Percentiles rank a stretch among this genome's conserved stretches.
phyloP scores from a whole-genome alignment of 2,329 filamentous ascomycete species.

The Cordyceps fumosorosea region DNA sequence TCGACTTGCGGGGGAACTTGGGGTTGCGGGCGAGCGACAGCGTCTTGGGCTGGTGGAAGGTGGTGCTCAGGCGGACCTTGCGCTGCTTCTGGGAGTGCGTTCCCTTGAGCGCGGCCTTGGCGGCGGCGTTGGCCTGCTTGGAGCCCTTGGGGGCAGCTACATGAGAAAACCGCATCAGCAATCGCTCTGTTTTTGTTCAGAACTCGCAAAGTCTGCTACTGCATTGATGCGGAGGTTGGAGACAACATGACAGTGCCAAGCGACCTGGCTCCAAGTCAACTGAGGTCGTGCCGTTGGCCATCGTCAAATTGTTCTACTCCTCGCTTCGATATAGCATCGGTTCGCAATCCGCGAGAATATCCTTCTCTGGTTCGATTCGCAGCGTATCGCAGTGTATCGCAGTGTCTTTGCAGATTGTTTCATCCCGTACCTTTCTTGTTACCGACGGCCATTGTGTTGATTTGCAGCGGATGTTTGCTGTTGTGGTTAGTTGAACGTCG shows the following conservation, averaged over 20 bases:
- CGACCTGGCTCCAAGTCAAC: not conserved
- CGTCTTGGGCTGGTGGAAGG: conserved; percentile 97
- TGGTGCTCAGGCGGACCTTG: conserved; percentile 88
- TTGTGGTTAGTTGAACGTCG: conserved; percentile 20
- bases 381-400: conserved; percentile 1
- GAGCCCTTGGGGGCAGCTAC: conserved; percentile 56
- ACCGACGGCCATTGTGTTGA: conserved; percentile 28
- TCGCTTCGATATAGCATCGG: conserved; percentile 7
- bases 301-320: not conserved
- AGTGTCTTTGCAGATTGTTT: conserved; percentile 15
- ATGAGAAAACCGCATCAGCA: conserved; percentile 56
- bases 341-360: not conserved
- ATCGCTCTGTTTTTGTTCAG: conserved; percentile 54
- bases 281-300: not conserved
- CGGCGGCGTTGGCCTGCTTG: conserved; percentile 89
- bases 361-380: conserved; percentile 1
- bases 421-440: conserved; percentile 43
- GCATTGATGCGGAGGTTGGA: conserved; percentile 44
- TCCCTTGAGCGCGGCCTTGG: conserved; percentile 93
- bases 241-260: not conserved
- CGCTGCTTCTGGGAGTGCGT: conserved; percentile 69
- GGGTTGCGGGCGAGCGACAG: conserved; percentile 82
- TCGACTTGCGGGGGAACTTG: conserved; percentile 95
- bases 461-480: conserved; percentile 20
- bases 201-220: conserved; percentile 74